Evolutionary conservation across 805 yeast species (phyloP).

Genomic region (Spathaspora sp.): DNA sequence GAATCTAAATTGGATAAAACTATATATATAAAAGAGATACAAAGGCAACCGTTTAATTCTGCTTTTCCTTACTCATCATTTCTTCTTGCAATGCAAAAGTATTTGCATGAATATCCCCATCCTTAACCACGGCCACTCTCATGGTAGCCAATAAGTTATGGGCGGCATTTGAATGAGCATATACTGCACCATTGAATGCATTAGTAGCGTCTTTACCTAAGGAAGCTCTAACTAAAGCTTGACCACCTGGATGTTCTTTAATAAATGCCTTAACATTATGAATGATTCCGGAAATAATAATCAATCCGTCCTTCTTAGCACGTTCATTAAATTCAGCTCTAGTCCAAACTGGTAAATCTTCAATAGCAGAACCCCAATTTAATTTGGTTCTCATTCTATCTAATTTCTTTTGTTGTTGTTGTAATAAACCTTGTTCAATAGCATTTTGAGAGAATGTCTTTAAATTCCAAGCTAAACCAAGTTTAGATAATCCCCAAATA

Average conservation of each 20-base stretch:
- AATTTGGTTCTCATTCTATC: constrained; percentile 57
- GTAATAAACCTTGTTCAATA: constrained; percentile 76
- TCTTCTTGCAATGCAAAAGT: constrained; percentile 52
- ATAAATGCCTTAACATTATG: constrained; percentile 70
- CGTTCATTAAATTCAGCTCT: constrained; percentile 53
- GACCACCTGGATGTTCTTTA: constrained; percentile 84
- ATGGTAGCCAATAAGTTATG: constrained; percentile 76
- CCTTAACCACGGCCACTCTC: constrained; percentile 79
- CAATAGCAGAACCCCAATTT: constrained; percentile 73
- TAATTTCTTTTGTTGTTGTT: constrained; percentile 79
- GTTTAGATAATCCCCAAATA: constrained; percentile 55
- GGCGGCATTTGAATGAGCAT: constrained; percentile 83
- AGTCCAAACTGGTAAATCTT: constrained; percentile 72
- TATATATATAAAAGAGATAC: not conserved
- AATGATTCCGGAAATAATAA: constrained; percentile 74
- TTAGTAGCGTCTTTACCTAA: constrained; percentile 78
- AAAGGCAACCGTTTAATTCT: constrained; percentile 1
- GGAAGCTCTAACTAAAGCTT: constrained; percentile 64
- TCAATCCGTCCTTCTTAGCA: constrained; percentile 54
- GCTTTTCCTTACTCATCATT: constrained; percentile 34
- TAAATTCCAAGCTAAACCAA: constrained; percentile 71
- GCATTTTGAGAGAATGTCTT: constrained; percentile 77
- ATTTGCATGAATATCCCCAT: constrained; percentile 53
- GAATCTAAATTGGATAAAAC: not conserved
- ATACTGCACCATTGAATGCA: constrained; percentile 85